Percentiles rank a stretch among this genome's conserved stretches.
Conservation (phyloP, 768 basidiomycete species). For the Cystofilobasidium macerans region DNA sequence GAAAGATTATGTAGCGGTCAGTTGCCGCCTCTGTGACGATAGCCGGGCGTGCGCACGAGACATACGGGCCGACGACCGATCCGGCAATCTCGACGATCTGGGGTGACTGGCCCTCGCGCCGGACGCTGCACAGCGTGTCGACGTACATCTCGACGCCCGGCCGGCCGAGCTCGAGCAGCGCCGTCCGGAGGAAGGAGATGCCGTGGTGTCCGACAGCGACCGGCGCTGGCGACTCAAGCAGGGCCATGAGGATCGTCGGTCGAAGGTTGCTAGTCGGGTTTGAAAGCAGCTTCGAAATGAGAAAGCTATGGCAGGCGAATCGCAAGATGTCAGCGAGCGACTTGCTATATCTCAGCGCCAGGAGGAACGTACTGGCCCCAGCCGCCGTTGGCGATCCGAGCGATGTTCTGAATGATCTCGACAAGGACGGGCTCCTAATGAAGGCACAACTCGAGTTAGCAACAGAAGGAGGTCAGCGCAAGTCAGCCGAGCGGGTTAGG, state of each 20-base stretch:
- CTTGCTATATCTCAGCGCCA: too few relatives aligned
- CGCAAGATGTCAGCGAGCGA: neutral
- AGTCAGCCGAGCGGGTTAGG: too few relatives aligned
- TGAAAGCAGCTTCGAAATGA: slow-evolving; percentile 35
- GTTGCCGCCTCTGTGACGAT: neutral
- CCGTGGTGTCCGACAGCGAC: slow-evolving; percentile 35
- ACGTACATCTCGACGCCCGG: slow-evolving; percentile 31
- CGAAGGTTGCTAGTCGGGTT: slow-evolving; percentile 27
- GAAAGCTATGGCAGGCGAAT: slow-evolving; percentile 29
- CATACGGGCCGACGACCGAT: slow-evolving; percentile 31
- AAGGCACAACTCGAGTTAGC: too few relatives aligned
- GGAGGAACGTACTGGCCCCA: slow-evolving; percentile 34
- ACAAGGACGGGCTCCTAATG: slow-evolving; percentile 31
- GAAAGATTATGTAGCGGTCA: neutral
- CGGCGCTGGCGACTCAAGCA: slow-evolving; percentile 32
- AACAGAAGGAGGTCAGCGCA: too few relatives aligned
- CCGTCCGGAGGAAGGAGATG: slow-evolving; percentile 35
- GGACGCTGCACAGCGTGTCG: slow-evolving; percentile 30
- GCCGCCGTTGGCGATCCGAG: slow-evolving; percentile 34
- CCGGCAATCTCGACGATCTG: slow-evolving; percentile 35
- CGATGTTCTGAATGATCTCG: slow-evolving; percentile 33
- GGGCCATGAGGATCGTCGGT: slow-evolving; percentile 30
- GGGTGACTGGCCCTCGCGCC: slow-evolving; percentile 31
- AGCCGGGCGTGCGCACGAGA: neutral
- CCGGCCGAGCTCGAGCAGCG: slow-evolving; percentile 30